These are phyloP conservation scores for Pistacia vera DNA, from an alignment of 345 rosid species.

Conservation along the genomic window DNA sequence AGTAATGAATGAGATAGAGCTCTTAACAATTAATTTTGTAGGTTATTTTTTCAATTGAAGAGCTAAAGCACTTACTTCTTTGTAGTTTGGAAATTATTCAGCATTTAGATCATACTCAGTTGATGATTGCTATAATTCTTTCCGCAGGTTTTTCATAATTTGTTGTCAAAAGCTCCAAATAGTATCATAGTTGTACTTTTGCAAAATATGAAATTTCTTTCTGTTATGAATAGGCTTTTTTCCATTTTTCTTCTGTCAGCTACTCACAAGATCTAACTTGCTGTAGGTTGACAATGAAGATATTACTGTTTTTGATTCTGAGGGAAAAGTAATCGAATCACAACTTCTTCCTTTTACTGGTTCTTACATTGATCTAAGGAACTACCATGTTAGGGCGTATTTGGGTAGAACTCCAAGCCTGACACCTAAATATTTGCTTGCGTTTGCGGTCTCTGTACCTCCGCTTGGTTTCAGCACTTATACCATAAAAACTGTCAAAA, in stretches of 20 bases:
- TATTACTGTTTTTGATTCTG: conserved; percentile 68
- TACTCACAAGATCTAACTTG: conserved; percentile 20
- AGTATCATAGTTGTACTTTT: too few relatives aligned
- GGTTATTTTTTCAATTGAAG: too few relatives aligned
- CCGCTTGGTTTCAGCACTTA: conserved; percentile 94
- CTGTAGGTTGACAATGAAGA: conserved; percentile 68
- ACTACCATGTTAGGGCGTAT: conserved; percentile 74
- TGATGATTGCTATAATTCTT: too few relatives aligned
- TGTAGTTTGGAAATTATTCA: too few relatives aligned
- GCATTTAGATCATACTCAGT: too few relatives aligned
- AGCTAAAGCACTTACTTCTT: too few relatives aligned
- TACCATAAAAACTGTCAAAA: conserved; percentile 59
- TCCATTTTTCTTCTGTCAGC: neutral
- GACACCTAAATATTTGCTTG: conserved; percentile 84
- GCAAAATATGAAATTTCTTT: neutral
- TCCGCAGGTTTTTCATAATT: too few relatives aligned
- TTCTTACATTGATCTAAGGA: conserved; percentile 57
- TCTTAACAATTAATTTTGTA: too few relatives aligned
- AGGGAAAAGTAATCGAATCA: conserved; percentile 79
- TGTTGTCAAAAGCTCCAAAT: too few relatives aligned
- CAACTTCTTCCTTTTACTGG: conserved; percentile 79
- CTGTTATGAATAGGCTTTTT: conserved; percentile 9
- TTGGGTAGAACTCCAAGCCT: conserved; percentile 55
- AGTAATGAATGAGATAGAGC: too few relatives aligned
- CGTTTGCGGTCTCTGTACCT: conserved; percentile 76